Conservation (phyloP, 192 early-diverging fungal genomes). For the Backusella circina region DNA sequence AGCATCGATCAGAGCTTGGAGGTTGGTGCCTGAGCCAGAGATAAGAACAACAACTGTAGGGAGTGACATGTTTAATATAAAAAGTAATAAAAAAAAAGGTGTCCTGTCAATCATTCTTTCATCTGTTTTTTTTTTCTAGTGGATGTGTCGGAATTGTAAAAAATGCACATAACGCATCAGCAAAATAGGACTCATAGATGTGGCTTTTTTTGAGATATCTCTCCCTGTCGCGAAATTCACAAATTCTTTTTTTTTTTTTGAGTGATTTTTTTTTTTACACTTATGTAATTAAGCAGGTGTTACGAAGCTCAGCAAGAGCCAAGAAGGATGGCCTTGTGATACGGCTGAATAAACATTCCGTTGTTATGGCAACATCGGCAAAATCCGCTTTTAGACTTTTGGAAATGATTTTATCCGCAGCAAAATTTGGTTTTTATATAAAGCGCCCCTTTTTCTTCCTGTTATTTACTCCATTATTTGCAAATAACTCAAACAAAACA, state of each 20-base stretch:
- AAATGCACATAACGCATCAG: not conserved
- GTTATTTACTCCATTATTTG: not conserved
- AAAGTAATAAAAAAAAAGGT: not conserved
- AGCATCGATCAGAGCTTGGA: slow-evolving; percentile 95
- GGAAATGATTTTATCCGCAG: slow-evolving; percentile 1
- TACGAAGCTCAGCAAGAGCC: not conserved
- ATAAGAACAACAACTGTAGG: slow-evolving; percentile 83
- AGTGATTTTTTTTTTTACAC: not conserved
- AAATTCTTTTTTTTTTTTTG: not conserved
- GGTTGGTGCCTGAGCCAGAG: slow-evolving; percentile 92
- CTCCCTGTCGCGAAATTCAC: not conserved
- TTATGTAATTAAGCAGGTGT: not conserved
- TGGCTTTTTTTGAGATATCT: not conserved
- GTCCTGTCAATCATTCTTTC: not conserved
- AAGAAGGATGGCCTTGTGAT: not conserved
- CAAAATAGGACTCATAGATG: not conserved
- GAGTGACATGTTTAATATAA: not conserved
- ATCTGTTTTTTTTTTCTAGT: not conserved
- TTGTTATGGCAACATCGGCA: not conserved
- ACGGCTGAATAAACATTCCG: not conserved
- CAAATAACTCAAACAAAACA: not conserved
- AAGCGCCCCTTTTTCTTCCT: not conserved
- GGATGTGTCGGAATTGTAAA: not conserved
- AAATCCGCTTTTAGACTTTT: not conserved
- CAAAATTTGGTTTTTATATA: not conserved